These are phyloP conservation scores for Fusarium sp. DNA, from an alignment of 2,329 filamentous ascomycete species.

Conservation along the genomic window DNA sequence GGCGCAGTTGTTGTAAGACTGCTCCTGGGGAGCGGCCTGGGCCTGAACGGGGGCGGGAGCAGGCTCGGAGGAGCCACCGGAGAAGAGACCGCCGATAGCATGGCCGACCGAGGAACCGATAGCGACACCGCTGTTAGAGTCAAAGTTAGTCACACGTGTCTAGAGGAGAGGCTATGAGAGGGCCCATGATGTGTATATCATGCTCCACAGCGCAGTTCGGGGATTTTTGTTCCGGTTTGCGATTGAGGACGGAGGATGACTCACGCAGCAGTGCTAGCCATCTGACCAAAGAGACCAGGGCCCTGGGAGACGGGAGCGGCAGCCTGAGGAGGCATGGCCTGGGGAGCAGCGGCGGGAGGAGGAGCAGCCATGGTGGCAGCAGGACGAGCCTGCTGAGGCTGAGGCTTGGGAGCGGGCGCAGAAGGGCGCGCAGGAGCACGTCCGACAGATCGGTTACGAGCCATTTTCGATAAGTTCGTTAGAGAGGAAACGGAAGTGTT, in stretches of 20 bases:
- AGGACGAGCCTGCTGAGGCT: conserved; percentile 70
- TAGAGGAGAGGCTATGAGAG: conserved; percentile 6
- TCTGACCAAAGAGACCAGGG: conserved; percentile 90
- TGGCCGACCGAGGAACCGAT: conserved; percentile 95
- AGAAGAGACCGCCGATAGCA: conserved; percentile 88
- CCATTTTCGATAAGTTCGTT: conserved; percentile 61
- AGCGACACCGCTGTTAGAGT: conserved; percentile 79
- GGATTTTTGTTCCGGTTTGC: too few relatives aligned
- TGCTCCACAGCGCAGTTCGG: conserved; percentile 14
- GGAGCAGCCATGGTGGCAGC: conserved; percentile 72
- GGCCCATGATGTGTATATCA: neutral
- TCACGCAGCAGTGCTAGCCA: conserved; percentile 97
- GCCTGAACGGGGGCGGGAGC: conserved; percentile 59
- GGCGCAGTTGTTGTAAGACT: conserved; percentile 73
- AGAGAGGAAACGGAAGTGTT: conserved; percentile 13
- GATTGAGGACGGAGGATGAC: conserved; percentile 51
- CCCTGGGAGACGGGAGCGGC: conserved; percentile 65
- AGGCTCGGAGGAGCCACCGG: conserved; percentile 69
- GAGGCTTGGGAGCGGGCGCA: conserved; percentile 62
- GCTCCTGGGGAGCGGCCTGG: conserved; percentile 54
- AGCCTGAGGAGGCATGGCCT: conserved; percentile 36
- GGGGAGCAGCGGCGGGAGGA: conserved; percentile 53
- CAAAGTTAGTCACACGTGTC: conserved; percentile 34
- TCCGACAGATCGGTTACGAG: conserved; percentile 77
- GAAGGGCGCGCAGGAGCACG: conserved; percentile 72